Base-by-base conservation (phyloP, 371 early-diverging fungal genomes). In the Lichtheimia ornata region DNA sequence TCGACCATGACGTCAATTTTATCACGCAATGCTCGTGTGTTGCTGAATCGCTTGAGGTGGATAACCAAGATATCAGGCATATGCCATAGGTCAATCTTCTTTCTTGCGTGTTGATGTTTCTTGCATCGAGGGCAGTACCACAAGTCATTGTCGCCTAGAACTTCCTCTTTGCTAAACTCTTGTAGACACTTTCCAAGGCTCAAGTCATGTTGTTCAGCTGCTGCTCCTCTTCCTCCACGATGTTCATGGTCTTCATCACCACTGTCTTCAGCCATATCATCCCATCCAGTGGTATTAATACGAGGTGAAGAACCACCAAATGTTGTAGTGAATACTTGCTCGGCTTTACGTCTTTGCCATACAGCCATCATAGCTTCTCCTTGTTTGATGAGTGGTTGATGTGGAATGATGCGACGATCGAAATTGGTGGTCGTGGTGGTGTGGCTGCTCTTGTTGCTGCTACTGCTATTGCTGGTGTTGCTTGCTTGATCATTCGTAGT, bases 121-220 rank as follows among this genome's bases (percentile, higher is more conserved):
- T 87, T 86, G 64, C 89, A 89, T 17, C 74, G 50, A 3, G 88
- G 84, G 56, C 91, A 91, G 53, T 69, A 72, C 88, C 89, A 91
- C 12, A 77, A 72, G 55, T 91, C 86, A 51, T 85, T 80, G 15
- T 84, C 83, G 6, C 82, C 79, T 25, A 91, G 71, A 9, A 76
- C 62, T 60, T 91, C 89, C 45, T 74, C 77, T 35, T 81, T 79
- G 17, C 81, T 73, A 61, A 84, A 91, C 62, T 83, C 82, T 50
- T 81, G 68, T 11, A 91, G 63, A 65, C 91, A 89, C 53, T 86
- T 83, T 3, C 72, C 65, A 0, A 89, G 64, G 1, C 63, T 35
- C 35, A 35, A 35, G 11, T 35, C 35, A 9, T 35, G 35, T 35
- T 35, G 35, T 9, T 35, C 35, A 11, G 35, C 35, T 11, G 35